Evolutionary conservation across 108 stramenopile genomes (phyloP).

Genomic region (Chaetoceros tenuissimus): DNA sequence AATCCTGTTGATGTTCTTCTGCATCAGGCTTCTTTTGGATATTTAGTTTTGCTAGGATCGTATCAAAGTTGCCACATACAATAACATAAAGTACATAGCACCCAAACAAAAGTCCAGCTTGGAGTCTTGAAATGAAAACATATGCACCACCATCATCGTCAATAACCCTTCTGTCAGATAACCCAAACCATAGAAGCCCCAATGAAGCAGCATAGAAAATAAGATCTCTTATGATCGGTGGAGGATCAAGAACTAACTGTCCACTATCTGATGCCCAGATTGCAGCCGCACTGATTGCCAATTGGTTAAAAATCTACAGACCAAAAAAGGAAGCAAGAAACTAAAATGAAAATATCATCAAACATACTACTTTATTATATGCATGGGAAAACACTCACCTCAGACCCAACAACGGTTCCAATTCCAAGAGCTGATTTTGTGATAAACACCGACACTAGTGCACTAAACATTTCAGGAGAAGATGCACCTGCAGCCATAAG

Average conservation of each 20-base stretch:
- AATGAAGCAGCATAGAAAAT: conserved; percentile 60
- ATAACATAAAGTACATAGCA: conserved; percentile 62
- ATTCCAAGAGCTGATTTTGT: conserved; percentile 73
- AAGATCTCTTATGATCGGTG: conserved; percentile 57
- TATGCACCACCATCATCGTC: conserved; percentile 34
- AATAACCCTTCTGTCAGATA: conserved; percentile 28
- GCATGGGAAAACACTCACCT: not conserved
- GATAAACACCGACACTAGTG: conserved; percentile 66
- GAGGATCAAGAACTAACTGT: conserved; percentile 35
- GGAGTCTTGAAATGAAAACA: conserved; percentile 47
- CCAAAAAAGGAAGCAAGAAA: not conserved
- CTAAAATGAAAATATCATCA: not conserved
- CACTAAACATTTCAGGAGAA: conserved; percentile 59
- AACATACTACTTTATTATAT: not conserved
- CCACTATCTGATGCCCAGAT: conserved; percentile 53
- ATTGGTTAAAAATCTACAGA: conserved; percentile 74
- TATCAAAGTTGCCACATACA: conserved; percentile 53
- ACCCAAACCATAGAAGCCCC: conserved; percentile 38
- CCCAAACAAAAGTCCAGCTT: conserved; percentile 49
- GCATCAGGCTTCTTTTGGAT: too few species aligned
- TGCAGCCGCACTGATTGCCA: conserved; percentile 75
- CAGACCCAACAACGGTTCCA: conserved; percentile 49
- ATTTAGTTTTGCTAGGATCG: too few species aligned
- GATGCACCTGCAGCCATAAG: conserved; percentile 81
- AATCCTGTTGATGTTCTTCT: too few species aligned